Base-by-base conservation (phyloP, 805 yeast genomes). In the Lipomyces kockii region DNA sequence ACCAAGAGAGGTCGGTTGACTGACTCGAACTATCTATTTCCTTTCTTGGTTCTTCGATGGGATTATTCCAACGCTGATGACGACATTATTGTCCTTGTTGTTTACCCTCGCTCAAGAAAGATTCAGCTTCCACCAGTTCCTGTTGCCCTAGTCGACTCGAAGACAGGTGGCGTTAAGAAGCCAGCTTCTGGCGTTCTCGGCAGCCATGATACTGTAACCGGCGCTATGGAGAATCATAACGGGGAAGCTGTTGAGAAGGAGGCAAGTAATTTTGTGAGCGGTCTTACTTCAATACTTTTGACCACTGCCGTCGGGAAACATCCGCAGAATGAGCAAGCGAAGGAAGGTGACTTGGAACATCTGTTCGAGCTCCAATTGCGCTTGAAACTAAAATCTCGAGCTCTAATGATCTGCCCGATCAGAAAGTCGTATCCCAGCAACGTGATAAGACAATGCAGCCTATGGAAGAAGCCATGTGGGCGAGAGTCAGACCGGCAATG, bases 221-320 rank as follows among this genome's bases (percentile, higher is more conserved):
- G 67, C 17, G 64, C 61, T 14, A 35, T 54, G 4, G 67, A 64
- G 27, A 49, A 37, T 25, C 49, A 58, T 54, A 60, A 54, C 34
- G 67, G 67, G 20, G 64, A 64, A 49, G 67, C 67, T n/a, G 53
- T 49, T 3, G 67, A 64, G 57, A 37, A 37, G 56, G 67, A 64
- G 37, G 67, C 67, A 2, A 61, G 56, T 55, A 46, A 57, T 52
- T 64, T 64, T 32, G 67, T 64, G 20, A 55, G 61, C 11, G 54
- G 60, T 17, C 35, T 64, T 3, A 57, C 64, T 8, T 56, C 67
- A 20, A 62, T 64, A 8, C 37, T 51, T 5, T 39, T 64, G 8
- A 57, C n/a, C n/a, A n/a, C n/a, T 27, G 67, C 67, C 14, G 39
- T 52, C 17, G 64, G 64, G 14, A n/a, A 62, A 37, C 58, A 17